phyloP scores from a whole-genome alignment of 228 moss, liverwort and hornwort genomes.

The Sphagnum fallax region DNA sequence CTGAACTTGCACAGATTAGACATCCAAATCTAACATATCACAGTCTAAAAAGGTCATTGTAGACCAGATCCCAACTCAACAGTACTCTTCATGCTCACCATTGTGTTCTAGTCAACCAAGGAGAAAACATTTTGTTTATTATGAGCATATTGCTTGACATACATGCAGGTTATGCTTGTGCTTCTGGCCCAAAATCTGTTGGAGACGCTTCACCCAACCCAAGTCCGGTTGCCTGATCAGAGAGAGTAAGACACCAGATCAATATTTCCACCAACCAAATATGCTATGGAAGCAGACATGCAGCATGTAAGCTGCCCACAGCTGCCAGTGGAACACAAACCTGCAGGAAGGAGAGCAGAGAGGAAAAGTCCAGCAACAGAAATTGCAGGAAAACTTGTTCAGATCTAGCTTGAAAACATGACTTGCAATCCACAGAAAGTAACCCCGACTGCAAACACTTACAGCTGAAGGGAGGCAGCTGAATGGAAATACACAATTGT shows the following conservation, averaged over 20 bases:
- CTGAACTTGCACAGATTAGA: too few relatives aligned
- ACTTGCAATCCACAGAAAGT: too few relatives aligned
- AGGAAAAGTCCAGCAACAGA: not conserved
- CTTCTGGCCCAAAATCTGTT: constrained; percentile 70
- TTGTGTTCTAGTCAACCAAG: too few relatives aligned
- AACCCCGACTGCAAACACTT: constrained; percentile 13
- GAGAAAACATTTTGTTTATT: too few relatives aligned
- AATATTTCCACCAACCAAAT: not conserved
- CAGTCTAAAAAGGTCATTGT: too few relatives aligned
- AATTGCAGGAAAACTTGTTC: not conserved
- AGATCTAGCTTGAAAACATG: not conserved
- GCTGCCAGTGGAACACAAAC: too few relatives aligned
- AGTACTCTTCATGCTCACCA: too few relatives aligned
- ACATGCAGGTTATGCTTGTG: constrained; percentile 96
- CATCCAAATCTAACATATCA: too few relatives aligned
- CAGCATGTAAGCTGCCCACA: not conserved
- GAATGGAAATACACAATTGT: constrained; percentile 97
- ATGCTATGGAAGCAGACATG: not conserved
- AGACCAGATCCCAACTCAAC: too few relatives aligned
- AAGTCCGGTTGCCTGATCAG: constrained; percentile 80
- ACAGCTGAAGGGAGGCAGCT: constrained; percentile 83
- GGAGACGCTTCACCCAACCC: constrained; percentile 66
- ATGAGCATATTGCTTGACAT: constrained; percentile 9
- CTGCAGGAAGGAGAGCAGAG: too few relatives aligned
- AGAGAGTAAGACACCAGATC: not conserved